Percentiles rank a stretch among this genome's conserved stretches.
phyloP scores from a whole-genome alignment of 2,329 filamentous ascomycete genomes.

The Elsinoe perseae region DNA sequence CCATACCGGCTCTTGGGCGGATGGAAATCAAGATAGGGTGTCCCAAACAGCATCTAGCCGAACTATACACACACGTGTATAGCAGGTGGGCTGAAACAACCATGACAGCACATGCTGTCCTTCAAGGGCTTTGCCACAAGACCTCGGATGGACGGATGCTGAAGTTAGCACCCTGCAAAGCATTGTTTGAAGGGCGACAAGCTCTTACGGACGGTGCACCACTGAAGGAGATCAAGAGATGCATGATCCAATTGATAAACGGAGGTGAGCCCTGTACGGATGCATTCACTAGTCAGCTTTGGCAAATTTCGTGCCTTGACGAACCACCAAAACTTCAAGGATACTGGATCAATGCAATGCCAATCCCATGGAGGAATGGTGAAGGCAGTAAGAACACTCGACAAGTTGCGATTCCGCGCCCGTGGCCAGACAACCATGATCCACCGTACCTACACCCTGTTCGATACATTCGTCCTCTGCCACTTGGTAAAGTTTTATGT shows the following conservation, averaged over 20 bases:
- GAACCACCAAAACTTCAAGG: neutral
- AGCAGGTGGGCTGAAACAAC: slow-evolving; percentile 2
- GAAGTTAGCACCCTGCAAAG: neutral
- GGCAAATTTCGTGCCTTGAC: slow-evolving; percentile 5
- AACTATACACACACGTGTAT: neutral
- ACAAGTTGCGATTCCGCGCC: neutral
- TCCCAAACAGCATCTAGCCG: neutral
- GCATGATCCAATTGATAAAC: neutral
- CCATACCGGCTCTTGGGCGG: neutral
- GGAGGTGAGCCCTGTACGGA: neutral
- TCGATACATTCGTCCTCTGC: neutral
- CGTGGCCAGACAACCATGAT: neutral
- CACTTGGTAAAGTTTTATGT: neutral
- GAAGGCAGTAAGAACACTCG: neutral
- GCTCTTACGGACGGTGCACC: neutral
- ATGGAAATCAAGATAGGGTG: neutral
- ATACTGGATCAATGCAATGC: neutral
- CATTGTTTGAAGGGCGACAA: neutral
- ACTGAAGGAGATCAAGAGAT: neutral
- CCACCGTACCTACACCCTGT: slow-evolving; percentile 2
- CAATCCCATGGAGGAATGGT: neutral
- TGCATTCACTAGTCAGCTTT: neutral
- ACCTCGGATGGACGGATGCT: neutral
- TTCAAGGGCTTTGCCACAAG: neutral
- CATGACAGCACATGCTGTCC: neutral